Conservation (phyloP, 495 filamentous ascomycete genomes). For the Parachaetomium inaequale region DNA sequence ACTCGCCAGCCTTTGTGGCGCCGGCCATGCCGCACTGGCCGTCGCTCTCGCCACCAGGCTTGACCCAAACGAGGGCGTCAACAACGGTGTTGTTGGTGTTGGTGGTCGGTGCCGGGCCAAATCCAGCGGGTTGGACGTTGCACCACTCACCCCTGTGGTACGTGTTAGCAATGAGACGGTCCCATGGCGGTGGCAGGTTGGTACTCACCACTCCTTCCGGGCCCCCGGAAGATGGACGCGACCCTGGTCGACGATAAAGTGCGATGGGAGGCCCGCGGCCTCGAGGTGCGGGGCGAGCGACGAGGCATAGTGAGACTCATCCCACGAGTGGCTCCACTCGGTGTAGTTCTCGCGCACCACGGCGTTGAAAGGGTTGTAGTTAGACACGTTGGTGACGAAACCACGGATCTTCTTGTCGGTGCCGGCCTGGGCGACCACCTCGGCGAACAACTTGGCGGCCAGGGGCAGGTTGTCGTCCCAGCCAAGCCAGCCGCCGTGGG, state of each 20-base stretch:
- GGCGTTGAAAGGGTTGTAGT: slow-evolving; percentile 62
- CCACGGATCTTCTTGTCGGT: slow-evolving; percentile 51
- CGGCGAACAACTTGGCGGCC: slow-evolving; percentile 53
- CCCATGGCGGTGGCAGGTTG: not conserved
- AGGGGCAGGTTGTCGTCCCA: slow-evolving; percentile 65
- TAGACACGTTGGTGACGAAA: slow-evolving; percentile 71
- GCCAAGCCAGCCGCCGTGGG: slow-evolving; percentile 67
- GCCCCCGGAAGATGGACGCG: slow-evolving; percentile 51
- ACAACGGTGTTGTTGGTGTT: slow-evolving; percentile 56
- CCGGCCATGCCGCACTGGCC: slow-evolving; percentile 60
- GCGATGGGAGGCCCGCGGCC: slow-evolving; percentile 55
- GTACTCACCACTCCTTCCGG: slow-evolving; percentile 49
- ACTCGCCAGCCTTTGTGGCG: slow-evolving; percentile 65
- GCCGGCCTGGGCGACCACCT: slow-evolving; percentile 57
- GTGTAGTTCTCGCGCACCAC: slow-evolving; percentile 38
- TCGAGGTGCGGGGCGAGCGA: slow-evolving; percentile 58
- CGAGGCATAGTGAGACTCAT: slow-evolving; percentile 65
- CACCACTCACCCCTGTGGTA: slow-evolving; percentile 69
- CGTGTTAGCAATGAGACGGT: not conserved
- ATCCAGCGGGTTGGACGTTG: slow-evolving; percentile 65
- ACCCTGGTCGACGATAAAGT: slow-evolving; percentile 56
- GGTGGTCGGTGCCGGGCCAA: slow-evolving; percentile 60
- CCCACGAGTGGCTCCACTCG: slow-evolving; percentile 45
- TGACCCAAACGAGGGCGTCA: slow-evolving; percentile 77
- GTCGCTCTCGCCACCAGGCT: slow-evolving; percentile 74